Conservation (phyloP, 2,329 filamentous ascomycete genomes). For the Cladosporium sp. region DNA sequence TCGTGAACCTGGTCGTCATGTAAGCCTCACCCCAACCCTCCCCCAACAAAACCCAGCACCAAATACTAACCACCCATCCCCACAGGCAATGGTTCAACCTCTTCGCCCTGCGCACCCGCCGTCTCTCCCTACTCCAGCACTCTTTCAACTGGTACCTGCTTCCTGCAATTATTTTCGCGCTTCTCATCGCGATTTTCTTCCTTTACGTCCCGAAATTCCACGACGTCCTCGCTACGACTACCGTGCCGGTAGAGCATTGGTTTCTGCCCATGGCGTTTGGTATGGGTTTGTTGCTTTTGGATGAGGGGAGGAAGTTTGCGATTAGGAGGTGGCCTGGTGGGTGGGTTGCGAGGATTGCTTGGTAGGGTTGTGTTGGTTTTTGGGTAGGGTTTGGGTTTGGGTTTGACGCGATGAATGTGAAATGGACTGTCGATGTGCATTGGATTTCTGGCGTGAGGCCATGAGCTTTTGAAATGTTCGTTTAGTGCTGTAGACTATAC, state of each 20-base stretch:
- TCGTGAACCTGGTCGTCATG: slow-evolving; percentile 77
- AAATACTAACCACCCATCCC: slow-evolving; percentile 4
- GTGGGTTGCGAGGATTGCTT: slow-evolving; percentile 57
- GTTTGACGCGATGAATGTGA: too few species aligned
- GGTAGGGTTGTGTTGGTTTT: slow-evolving; percentile 40
- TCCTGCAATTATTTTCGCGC: slow-evolving; percentile 64
- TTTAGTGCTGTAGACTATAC: too few species aligned
- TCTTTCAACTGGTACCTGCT: slow-evolving; percentile 69
- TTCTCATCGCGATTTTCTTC: slow-evolving; percentile 64
- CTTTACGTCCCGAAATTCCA: slow-evolving; percentile 65
- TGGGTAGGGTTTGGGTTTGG: too few species aligned
- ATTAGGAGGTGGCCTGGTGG: slow-evolving; percentile 58
- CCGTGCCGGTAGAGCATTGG: slow-evolving; percentile 68
- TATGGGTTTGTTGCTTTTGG: slow-evolving; percentile 57
- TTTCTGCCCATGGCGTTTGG: slow-evolving; percentile 74
- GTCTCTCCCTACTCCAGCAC: slow-evolving; percentile 65
- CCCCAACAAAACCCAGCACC: background rate
- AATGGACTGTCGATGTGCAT: too few species aligned
- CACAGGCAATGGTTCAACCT: slow-evolving; percentile 70
- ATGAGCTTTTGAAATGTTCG: too few species aligned
- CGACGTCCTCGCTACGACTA: slow-evolving; percentile 54
- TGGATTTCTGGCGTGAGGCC: too few species aligned
- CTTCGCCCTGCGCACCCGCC: slow-evolving; percentile 59
- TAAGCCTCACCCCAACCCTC: slow-evolving; percentile 32
- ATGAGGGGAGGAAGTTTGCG: slow-evolving; percentile 62